Percentiles rank a stretch among this genome's conserved stretches.
phyloP scores from a whole-genome alignment of 306 rosid genomes.

The Oemleria cerasiformis region DNA sequence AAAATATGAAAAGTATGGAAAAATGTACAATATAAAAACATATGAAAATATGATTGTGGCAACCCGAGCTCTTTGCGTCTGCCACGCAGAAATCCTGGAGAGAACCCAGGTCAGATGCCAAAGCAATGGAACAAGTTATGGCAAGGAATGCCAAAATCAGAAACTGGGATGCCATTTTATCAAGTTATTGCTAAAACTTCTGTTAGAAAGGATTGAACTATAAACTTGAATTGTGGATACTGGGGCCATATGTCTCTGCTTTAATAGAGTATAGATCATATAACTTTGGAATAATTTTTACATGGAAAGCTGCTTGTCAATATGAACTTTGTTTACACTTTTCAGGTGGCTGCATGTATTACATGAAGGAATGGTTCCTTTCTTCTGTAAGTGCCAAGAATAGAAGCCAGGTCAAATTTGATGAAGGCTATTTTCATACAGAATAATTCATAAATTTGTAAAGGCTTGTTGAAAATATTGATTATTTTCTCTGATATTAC shows the following conservation, averaged over 20 bases:
- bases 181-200: background rate
- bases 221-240: no score
- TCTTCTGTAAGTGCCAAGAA: background rate
- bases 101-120: slow-evolving; percentile 21
- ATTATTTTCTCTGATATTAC: background rate
- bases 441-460: background rate
- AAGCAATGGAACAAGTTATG: slow-evolving; percentile 2
- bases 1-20: background rate
- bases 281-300: no score
- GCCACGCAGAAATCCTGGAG: slow-evolving; percentile 36
- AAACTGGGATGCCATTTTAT: slow-evolving; percentile 3
- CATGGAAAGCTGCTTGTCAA: background rate
- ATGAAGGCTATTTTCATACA: background rate
- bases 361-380: background rate
- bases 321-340: no score
- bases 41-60: background rate
- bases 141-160: background rate
- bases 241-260: no score
- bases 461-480: background rate
- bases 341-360: background rate
- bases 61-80: slow-evolving; percentile 21
- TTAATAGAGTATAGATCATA: no score
- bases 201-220: no score
- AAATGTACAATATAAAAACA: background rate
- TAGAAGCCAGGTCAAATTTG: background rate